Evolutionary conservation across 768 basidiomycete species (phyloP).

Genomic region (Tricholoma terreum): DNA sequence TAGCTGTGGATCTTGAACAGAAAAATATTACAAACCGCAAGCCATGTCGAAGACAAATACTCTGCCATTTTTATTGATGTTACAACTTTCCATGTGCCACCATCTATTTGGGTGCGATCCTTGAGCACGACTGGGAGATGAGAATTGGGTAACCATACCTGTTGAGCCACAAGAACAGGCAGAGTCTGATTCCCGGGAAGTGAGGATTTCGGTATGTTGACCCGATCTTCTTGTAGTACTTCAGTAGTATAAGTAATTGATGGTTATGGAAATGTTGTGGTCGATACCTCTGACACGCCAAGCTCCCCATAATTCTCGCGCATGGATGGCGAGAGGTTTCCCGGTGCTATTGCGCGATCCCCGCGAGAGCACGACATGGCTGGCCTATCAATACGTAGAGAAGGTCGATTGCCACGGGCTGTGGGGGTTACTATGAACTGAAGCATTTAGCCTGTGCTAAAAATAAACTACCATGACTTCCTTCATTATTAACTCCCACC

Average conservation of each 20-base stretch:
- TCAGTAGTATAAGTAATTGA: background rate
- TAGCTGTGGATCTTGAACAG: background rate
- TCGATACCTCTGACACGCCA: conserved; percentile 57
- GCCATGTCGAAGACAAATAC: conserved; percentile 60
- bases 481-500: conserved; percentile 66
- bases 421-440: no score
- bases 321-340: conserved; percentile 38
- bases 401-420: no score
- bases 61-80: conserved; percentile 12
- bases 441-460: background rate
- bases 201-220: conserved; percentile 72
- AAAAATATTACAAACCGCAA: conserved; percentile 39
- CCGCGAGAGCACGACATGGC: conserved; percentile 28
- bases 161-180: conserved; percentile 52
- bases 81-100: conserved; percentile 34
- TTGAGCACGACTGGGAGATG: background rate
- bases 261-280: background rate
- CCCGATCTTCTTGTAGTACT: conserved; percentile 68
- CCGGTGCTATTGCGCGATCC: conserved; percentile 26
- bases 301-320: conserved; percentile 36
- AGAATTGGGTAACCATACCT: conserved; percentile 28
- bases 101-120: conserved; percentile 23
- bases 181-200: conserved; percentile 60
- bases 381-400: background rate
- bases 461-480: conserved; percentile 52